Evolutionary conservation across 495 filamentous ascomycete genomes (phyloP), one percentile per base, ranked within the genome.

Genomic region (Diplogelasinospora grovesii): DNA sequence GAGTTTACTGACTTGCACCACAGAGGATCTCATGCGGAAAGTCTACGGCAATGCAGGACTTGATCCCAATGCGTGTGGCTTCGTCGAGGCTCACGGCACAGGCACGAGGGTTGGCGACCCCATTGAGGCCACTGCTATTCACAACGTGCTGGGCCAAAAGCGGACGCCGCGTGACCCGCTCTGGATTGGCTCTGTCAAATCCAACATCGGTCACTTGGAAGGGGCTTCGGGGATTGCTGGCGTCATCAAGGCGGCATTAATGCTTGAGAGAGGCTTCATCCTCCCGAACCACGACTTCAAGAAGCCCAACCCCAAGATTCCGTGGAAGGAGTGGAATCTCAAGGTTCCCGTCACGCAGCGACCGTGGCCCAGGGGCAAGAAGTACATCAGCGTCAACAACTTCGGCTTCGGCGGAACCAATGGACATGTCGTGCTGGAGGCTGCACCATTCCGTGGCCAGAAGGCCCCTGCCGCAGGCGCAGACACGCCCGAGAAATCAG

Each of bases 151-250:
- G 28, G 59, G 59, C 8, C 56, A 45, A 18, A 54, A 51, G n/a
- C 41, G 57, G 19, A 54, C 52, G 8, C 13, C 39, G 3, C 34
- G 45, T 1, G 46, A 61, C 18, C 61, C 67, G 2, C 45, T 74
- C 8, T 64, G 52, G 48, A 65, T 82, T 24, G 77, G 76, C 4
- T 74, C 73, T 0, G 60, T 79, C 0, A 81, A 81, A 40, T 68
- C 69, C 1, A 76, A 77, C 43, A 65, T 78, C 36, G 74, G 78
- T 6, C 78, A 82, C 47, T 43, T 69, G 15, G 78, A 80, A 57
- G 74, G 64, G 1, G 64, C 70, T 8, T 66, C 64, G 27, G 77
- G 77, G 8, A 61, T 82, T 36, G 63, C 71, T 7, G 69, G 67
- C 0, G 48, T 81, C 4, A 75, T 81, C 40, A 81, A 82, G 48